A percentile compares a stretch with the other conserved stretches of the same genome.
These are phyloP conservation scores for Lasiodiplodia gonubiensis DNA, from an alignment of 2,329 filamentous ascomycete genomes.

Conservation along the genomic window DNA sequence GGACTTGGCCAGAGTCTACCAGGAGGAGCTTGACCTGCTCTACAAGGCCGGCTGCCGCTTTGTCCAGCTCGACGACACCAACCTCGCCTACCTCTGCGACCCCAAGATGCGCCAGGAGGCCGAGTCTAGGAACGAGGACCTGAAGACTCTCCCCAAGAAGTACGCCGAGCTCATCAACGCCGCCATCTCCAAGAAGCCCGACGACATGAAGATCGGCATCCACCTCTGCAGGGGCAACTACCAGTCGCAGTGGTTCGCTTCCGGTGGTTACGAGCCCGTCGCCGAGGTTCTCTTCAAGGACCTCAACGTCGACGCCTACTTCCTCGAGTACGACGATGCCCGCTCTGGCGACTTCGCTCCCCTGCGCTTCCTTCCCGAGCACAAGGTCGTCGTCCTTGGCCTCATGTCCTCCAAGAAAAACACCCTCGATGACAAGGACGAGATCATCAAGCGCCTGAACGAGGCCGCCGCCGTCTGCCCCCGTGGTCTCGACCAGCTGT, in stretches of 20 bases:
- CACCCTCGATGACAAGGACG: slow-evolving; percentile 58
- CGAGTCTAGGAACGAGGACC: slow-evolving; percentile 58
- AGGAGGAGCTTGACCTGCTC: slow-evolving; percentile 60
- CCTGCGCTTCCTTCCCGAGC: slow-evolving; percentile 58
- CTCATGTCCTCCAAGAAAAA: slow-evolving; percentile 64
- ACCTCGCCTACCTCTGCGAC: slow-evolving; percentile 65
- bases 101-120: slow-evolving; percentile 61
- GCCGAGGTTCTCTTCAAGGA: slow-evolving; percentile 64
- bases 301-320: slow-evolving; percentile 64
- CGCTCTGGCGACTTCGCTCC: slow-evolving; percentile 62
- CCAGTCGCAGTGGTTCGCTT: slow-evolving; percentile 62
- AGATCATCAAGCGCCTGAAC: slow-evolving; percentile 46
- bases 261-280: slow-evolving; percentile 64
- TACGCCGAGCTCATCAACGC: slow-evolving; percentile 63
- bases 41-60: slow-evolving; percentile 62
- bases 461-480: slow-evolving; percentile 54
- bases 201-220: slow-evolving; percentile 62
- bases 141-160: slow-evolving; percentile 55
- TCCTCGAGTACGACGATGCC: slow-evolving; percentile 65
- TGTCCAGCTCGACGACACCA: slow-evolving; percentile 65
- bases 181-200: slow-evolving; percentile 58
- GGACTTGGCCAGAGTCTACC: slow-evolving; percentile 61
- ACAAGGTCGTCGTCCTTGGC: slow-evolving; percentile 63
- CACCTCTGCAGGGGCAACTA: slow-evolving; percentile 65
- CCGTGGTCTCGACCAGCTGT: slow-evolving; percentile 61